Percentiles rank a stretch among this genome's conserved stretches.
Evolutionary conservation across 2,329 filamentous ascomycete genomes (phyloP).

Genomic region (Westerdykella sp.): DNA sequence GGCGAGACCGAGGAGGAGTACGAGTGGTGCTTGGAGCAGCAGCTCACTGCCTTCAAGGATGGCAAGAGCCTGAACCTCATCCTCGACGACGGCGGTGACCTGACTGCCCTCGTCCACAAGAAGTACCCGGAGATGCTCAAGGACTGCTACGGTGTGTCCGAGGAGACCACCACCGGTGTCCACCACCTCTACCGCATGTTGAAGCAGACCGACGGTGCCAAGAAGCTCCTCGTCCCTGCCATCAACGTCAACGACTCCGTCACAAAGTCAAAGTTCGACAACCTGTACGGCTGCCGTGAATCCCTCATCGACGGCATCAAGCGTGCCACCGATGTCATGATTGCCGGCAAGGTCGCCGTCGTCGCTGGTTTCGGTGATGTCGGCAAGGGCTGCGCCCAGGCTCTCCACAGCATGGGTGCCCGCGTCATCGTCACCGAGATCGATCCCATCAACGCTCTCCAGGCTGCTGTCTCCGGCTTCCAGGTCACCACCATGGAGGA

Average conservation of each 20-base stretch:
- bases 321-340: slow-evolving; percentile 99
- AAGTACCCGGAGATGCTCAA: slow-evolving; percentile 99
- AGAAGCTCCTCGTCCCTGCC: slow-evolving; percentile 75
- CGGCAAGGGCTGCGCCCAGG: slow-evolving; percentile 96
- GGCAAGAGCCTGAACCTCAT: slow-evolving; percentile 96
- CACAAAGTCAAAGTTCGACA: slow-evolving; percentile 99
- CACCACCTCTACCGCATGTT: slow-evolving; percentile 99
- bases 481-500: slow-evolving; percentile 98
- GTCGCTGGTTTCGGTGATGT: slow-evolving; percentile 99
- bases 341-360: slow-evolving; percentile 96
- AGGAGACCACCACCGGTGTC: slow-evolving; percentile 99
- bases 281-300: slow-evolving; percentile 98
- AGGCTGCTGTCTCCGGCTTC: slow-evolving; percentile 95
- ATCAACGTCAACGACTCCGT: slow-evolving; percentile 99
- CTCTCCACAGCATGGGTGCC: slow-evolving; percentile 94
- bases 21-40: slow-evolving; percentile 99
- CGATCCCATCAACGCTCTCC: slow-evolving; percentile 98
- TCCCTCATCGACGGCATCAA: slow-evolving; percentile 99
- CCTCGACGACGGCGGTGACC: slow-evolving; percentile 96
- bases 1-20: slow-evolving; percentile 99
- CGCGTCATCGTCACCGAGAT: slow-evolving; percentile 95
- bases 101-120: slow-evolving; percentile 90
- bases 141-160: slow-evolving; percentile 95
- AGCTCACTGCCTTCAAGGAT: slow-evolving; percentile 94
- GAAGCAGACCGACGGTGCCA: slow-evolving; percentile 63